phyloP scores from a whole-genome alignment of 805 yeast species.

The Wickerhamomyces chambardii region DNA sequence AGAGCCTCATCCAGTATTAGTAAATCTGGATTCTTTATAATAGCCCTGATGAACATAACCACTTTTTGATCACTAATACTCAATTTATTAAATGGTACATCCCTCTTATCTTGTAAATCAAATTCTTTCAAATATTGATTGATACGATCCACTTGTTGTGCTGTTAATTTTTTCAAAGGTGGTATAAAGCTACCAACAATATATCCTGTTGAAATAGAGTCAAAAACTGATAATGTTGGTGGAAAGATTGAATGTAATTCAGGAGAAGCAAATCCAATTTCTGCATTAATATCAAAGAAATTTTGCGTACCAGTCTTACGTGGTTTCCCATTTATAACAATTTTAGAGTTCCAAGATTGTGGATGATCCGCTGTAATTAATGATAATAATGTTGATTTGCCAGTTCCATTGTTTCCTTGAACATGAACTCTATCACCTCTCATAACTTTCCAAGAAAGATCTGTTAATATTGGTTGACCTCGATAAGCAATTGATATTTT shows the following conservation, averaged over 20 bases:
- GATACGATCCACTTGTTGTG: constrained; percentile 27
- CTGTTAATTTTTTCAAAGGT: constrained; percentile 27
- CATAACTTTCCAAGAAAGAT: constrained; percentile 58
- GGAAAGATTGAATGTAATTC: constrained; percentile 90
- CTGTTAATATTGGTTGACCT: constrained; percentile 46
- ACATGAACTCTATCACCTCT: constrained; percentile 84
- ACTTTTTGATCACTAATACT: constrained; percentile 71
- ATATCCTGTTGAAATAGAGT: constrained; percentile 67
- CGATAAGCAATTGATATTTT: constrained; percentile 59
- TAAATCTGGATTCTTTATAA: constrained; percentile 69
- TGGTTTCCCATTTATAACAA: constrained; percentile 54
- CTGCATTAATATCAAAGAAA: constrained; percentile 69
- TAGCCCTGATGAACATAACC: constrained; percentile 64
- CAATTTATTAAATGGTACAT: constrained; percentile 40
- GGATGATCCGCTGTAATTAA: constrained; percentile 93
- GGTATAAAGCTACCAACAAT: constrained; percentile 57
- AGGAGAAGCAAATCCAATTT: constrained; percentile 86
- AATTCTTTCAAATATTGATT: constrained; percentile 38
- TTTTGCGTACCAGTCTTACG: constrained; percentile 68
- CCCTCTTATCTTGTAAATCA: constrained; percentile 27
- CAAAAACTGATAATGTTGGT: constrained; percentile 34
- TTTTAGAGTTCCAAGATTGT: constrained; percentile 79
- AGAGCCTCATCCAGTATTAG: constrained; percentile 88
- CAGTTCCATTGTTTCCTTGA: constrained; percentile 85
- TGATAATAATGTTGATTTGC: constrained; percentile 83